Evolutionary conservation across 1,284 basidiomycete species (phyloP), one percentile per base, ranked within the genome.

Genomic region (Ustilago nuda): DNA sequence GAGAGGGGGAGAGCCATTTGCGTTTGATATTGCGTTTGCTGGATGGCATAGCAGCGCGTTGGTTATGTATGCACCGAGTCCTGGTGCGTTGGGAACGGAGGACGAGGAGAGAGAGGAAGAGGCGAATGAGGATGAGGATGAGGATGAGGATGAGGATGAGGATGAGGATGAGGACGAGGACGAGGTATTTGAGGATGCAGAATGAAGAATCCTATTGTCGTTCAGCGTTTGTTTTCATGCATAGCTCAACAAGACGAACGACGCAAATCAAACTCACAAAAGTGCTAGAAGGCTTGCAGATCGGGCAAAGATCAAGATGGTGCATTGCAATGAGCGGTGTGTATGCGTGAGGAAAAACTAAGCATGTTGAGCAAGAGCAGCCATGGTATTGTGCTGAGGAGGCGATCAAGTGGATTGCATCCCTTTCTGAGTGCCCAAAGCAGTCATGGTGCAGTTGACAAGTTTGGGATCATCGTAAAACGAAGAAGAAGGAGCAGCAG

Each of bases 11-110:
- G 3, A 46, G 37, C 36, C 59, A 23, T 77, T 76, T 57, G 78
- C 69, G 8, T 80, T 74, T 35, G 78, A 80, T 50, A 57, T 80
- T 13, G 78, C 72, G 0, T 77, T 80, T 57, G 75, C 78, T 1
- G 78, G 78, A 0, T 76, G 73, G 73, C 73, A 76, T 39, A 61
- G 56, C 4, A 54, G 48, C 2, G 73, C 73, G 5, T 61, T 76
- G 17, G 68, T 67, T 8, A 70, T 76, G 67, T 19, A 66, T 6
- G 43, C 51, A 4, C 69, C 69, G 8, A 19, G 15, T 4, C 12
- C 51, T 23, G n/a, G 19, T 23, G 36, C 35, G 32, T 17, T 15
- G 17, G 52, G 32, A 19, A 32, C 15, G 3, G 52, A 6, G 4
- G 36, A 48, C 17, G 32, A 6, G 35, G 35, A 37, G 15, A n/a